Evolutionary conservation across 345 rosid species (phyloP).

Genomic region (Citrus australasica): DNA sequence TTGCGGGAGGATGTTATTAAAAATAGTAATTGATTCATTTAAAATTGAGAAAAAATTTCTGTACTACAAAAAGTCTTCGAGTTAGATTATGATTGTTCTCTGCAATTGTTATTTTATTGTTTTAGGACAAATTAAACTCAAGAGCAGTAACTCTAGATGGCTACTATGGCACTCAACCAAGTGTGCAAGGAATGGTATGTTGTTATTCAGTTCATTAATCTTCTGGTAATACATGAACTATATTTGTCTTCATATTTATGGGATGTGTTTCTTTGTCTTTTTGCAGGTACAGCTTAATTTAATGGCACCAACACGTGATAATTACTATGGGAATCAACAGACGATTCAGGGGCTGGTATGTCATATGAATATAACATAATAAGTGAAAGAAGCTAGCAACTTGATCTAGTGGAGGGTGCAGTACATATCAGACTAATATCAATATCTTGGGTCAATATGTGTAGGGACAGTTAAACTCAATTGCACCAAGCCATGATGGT

Average conservation of each 20-base stretch:
- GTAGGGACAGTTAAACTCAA: constrained; percentile 55
- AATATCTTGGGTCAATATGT: constrained; percentile 6
- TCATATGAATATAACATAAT: not conserved
- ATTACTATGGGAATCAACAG: constrained; percentile 48
- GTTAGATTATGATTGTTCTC: not conserved
- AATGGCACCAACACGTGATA: constrained; percentile 62
- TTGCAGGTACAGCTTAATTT: constrained; percentile 56
- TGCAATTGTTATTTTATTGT: not conserved
- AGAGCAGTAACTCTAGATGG: constrained; percentile 44
- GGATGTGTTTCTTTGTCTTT: not conserved
- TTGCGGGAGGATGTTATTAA: not conserved
- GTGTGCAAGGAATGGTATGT: constrained; percentile 48
- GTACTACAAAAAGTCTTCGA: not conserved
- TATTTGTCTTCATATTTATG: not conserved
- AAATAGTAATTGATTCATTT: not conserved
- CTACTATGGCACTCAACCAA: constrained; percentile 43
- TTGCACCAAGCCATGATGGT: constrained; percentile 57
- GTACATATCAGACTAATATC: not conserved
- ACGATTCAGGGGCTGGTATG: constrained; percentile 57
- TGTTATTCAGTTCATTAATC: constrained; percentile 1
- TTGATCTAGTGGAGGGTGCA: not conserved
- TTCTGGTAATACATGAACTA: not conserved
- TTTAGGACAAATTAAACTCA: constrained; percentile 44
- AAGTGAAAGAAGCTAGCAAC: not conserved
- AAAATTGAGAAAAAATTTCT: not conserved